Percentiles rank a stretch among this genome's conserved stretches.
Conservation (phyloP, 2,329 filamentous ascomycete genomes). For the Fusarium sp. region DNA sequence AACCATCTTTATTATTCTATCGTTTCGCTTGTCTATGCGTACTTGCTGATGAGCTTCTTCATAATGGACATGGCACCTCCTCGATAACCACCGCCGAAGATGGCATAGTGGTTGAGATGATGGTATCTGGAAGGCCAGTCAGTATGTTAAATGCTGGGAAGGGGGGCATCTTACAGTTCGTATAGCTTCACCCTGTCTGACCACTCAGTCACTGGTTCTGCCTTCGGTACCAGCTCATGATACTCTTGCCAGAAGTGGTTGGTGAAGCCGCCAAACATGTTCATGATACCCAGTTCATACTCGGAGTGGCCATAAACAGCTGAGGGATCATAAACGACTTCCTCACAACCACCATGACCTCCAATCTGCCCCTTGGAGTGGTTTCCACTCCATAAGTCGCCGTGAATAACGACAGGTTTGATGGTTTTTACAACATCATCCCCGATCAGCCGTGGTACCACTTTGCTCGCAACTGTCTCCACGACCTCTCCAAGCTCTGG, state of each 20-base stretch:
- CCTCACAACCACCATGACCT: conserved; percentile 66
- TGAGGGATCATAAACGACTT: conserved; percentile 85
- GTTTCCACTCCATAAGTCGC: conserved; percentile 95
- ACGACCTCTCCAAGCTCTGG: conserved; percentile 70
- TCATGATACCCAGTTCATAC: conserved; percentile 94
- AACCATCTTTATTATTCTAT: conserved; percentile 4
- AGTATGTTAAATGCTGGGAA: not conserved
- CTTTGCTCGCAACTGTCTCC: conserved; percentile 68
- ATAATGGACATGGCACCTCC: conserved; percentile 83
- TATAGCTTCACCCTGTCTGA: conserved; percentile 86
- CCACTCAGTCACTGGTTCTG: conserved; percentile 84
- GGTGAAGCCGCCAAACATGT: conserved; percentile 93
- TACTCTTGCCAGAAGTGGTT: conserved; percentile 80
- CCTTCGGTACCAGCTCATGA: conserved; percentile 77
- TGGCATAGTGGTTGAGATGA: conserved; percentile 86
- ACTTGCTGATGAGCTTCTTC: conserved; percentile 77
- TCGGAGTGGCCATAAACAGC: conserved; percentile 88
- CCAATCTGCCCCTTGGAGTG: conserved; percentile 74
- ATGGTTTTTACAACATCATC: conserved; percentile 73
- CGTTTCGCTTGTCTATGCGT: conserved; percentile 57
- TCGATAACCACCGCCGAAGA: conserved; percentile 86
- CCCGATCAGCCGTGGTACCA: conserved; percentile 82
- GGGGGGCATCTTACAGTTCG: conserved; percentile 70
- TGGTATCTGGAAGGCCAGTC: conserved; percentile 71
- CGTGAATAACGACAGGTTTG: conserved; percentile 85